Evolutionary conservation across 352 stramenopile species (phyloP).

Genomic region (Pythium diclinum): DNA sequence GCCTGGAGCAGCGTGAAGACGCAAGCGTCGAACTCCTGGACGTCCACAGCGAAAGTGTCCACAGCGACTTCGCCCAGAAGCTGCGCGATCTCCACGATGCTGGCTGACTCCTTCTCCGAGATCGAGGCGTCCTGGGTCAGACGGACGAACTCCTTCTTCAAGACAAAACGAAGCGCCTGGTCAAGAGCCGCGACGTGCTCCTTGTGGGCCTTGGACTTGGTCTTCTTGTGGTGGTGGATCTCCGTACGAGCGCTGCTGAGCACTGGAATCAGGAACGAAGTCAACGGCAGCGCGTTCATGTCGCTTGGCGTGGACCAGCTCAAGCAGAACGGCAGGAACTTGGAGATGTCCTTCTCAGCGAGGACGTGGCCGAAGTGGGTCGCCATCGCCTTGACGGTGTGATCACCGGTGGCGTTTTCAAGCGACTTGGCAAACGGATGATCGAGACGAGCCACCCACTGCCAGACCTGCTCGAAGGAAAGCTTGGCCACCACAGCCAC

Average conservation of each 20-base stretch:
- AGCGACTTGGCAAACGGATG: constrained; percentile 48
- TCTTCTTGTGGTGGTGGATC: constrained; percentile 30
- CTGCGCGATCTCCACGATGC: constrained; percentile 38
- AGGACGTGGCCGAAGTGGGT: constrained; percentile 45
- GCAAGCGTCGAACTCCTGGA: constrained; percentile 62
- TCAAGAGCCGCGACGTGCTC: constrained; percentile 43
- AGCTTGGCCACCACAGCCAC: constrained; percentile 1
- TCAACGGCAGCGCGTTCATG: constrained; percentile 43
- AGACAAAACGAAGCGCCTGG: constrained; percentile 48
- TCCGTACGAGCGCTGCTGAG: constrained; percentile 41
- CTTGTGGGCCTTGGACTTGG: constrained; percentile 37
- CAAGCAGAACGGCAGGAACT: constrained; percentile 57
- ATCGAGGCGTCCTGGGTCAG: constrained; percentile 35
- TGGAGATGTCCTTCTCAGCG: constrained; percentile 29
- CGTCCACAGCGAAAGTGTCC: constrained; percentile 36
- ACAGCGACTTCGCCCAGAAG: constrained; percentile 46
- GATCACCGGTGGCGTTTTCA: neutral
- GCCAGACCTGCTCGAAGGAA: constrained; percentile 36
- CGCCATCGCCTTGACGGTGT: constrained; percentile 28
- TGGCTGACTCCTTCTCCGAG: neutral
- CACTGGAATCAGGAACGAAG: constrained; percentile 58
- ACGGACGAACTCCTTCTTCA: constrained; percentile 69
- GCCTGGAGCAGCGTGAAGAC: constrained; percentile 63
- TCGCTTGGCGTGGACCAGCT: constrained; percentile 56
- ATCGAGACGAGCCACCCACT: constrained; percentile 45